These are phyloP conservation scores for Suillus bovinus DNA, from an alignment of 768 basidiomycete species.

Conservation along the genomic window DNA sequence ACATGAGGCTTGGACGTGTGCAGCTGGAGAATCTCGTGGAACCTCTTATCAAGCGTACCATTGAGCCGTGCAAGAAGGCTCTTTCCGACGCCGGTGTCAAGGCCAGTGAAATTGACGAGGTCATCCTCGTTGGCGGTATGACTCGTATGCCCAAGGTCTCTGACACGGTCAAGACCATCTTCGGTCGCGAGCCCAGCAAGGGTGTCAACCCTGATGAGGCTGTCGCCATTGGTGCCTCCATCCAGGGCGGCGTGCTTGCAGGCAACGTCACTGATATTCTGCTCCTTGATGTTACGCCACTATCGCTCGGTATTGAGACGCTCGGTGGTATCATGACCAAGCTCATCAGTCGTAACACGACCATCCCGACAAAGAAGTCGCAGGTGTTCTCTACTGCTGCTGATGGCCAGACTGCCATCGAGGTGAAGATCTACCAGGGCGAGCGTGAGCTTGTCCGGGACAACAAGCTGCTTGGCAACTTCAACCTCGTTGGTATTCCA, in stretches of 20 bases:
- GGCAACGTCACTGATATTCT: conserved; percentile 96
- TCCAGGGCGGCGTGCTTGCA: conserved; percentile 97
- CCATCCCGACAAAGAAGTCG: conserved; percentile 99
- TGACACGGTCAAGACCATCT: conserved; percentile 85
- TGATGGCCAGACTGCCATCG: conserved; percentile 98
- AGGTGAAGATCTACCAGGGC: conserved; percentile 99
- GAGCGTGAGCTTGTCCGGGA: conserved; percentile 98
- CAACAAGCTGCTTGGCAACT: conserved; percentile 99
- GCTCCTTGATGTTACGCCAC: conserved; percentile 92
- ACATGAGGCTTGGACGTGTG: conserved; percentile 82
- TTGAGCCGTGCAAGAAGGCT: conserved; percentile 98
- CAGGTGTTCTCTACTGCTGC: conserved; percentile 99
- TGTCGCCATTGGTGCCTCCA: conserved; percentile 96
- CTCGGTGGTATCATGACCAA: conserved; percentile 99
- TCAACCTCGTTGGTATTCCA: conserved; percentile 98
- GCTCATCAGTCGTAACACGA: conserved; percentile 96
- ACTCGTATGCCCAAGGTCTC: conserved; percentile 95
- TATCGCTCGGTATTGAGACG: conserved; percentile 95
- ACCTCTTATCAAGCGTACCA: conserved; percentile 81
- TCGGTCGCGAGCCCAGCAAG: conserved; percentile 96
- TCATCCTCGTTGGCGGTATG: conserved; percentile 99
- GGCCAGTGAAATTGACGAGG: conserved; percentile 90
- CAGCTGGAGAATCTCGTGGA: conserved; percentile 88
- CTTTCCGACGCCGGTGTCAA: conserved; percentile 92
- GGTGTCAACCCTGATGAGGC: conserved; percentile 99